phyloP scores from a whole-genome alignment of 768 basidiomycete species.

The Arthromyces matolae region DNA sequence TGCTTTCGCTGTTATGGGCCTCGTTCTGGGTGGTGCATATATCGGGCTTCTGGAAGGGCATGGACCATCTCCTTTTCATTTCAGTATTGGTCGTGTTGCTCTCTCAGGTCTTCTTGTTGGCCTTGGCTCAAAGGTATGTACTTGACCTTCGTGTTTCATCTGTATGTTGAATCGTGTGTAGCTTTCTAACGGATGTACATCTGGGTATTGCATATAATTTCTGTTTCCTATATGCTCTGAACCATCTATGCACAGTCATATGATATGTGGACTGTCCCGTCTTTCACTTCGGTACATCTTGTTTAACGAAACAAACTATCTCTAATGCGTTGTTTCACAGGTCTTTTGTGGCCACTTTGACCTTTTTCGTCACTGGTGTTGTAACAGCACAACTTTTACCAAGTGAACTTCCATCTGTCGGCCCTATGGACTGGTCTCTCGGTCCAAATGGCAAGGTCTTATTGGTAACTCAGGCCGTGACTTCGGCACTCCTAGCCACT shows the following conservation, averaged over 20 bases:
- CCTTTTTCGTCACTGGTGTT: conserved; percentile 48
- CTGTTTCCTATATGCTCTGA: conserved; percentile 2
- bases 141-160: background rate
- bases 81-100: conserved; percentile 28
- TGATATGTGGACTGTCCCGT: conserved; percentile 58
- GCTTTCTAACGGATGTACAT: conserved; percentile 64
- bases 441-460: conserved; percentile 31
- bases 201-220: conserved; percentile 38
- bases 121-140: conserved; percentile 49
- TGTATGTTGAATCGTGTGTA: conserved; percentile 19
- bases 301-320: background rate
- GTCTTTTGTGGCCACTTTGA: conserved; percentile 51
- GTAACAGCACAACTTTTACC: conserved; percentile 42
- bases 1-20: conserved; percentile 37
- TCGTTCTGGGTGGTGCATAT: conserved; percentile 46
- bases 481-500: conserved; percentile 26
- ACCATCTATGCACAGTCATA: conserved; percentile 41
- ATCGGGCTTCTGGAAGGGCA: conserved; percentile 38
- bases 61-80: conserved; percentile 24
- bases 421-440: conserved; percentile 38
- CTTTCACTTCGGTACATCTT: conserved; percentile 47
- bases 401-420: conserved; percentile 26
- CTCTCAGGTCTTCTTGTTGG: conserved; percentile 57
- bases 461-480: conserved; percentile 35
- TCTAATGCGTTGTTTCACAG: conserved; percentile 25